Evolutionary conservation across 768 basidiomycete genomes (phyloP).

Genomic region (Pulveroboletus frians): DNA sequence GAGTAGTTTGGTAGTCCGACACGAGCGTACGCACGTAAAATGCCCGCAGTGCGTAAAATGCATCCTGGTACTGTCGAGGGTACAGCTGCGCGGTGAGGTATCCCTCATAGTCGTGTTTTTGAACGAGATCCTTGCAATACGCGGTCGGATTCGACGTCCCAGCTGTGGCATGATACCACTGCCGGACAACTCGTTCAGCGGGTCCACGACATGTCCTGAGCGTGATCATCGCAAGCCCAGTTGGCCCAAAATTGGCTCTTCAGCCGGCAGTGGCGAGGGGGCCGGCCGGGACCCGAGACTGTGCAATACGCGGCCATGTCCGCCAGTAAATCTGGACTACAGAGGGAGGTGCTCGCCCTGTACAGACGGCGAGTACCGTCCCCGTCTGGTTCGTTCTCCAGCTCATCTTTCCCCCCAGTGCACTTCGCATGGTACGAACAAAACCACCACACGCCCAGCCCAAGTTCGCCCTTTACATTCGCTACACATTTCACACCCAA

Average conservation of each 20-base stretch:
- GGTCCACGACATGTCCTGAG: slow-evolving; percentile 10
- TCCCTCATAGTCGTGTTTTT: slow-evolving; percentile 78
- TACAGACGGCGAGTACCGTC: slow-evolving; percentile 46
- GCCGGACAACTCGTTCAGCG: slow-evolving; percentile 5
- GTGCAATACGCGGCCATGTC: slow-evolving; percentile 22
- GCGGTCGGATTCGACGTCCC: slow-evolving; percentile 39
- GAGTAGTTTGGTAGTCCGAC: not conserved
- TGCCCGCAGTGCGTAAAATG: slow-evolving; percentile 75
- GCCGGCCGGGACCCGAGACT: slow-evolving; percentile 5
- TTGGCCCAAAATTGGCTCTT: slow-evolving; percentile 4
- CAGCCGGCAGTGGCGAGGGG: slow-evolving; percentile 23
- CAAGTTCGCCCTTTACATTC: slow-evolving; percentile 65
- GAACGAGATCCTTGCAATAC: slow-evolving; percentile 70
- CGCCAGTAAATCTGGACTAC: slow-evolving; percentile 42
- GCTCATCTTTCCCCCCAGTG: slow-evolving; percentile 39
- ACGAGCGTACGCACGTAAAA: slow-evolving; percentile 60
- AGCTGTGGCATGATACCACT: slow-evolving; percentile 4
- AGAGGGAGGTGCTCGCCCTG: slow-evolving; percentile 46
- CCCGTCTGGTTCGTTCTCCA: not conserved
- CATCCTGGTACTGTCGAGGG: slow-evolving; percentile 56
- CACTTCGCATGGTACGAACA: slow-evolving; percentile 65
- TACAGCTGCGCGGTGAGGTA: slow-evolving; percentile 68
- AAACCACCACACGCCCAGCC: slow-evolving; percentile 58
- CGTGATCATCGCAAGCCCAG: slow-evolving; percentile 16
- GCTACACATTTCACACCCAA: slow-evolving; percentile 64